Evolutionary conservation across 1,284 basidiomycete genomes (phyloP), one percentile per base, ranked within the genome.

Genomic region (Fomitopsis betulina): DNA sequence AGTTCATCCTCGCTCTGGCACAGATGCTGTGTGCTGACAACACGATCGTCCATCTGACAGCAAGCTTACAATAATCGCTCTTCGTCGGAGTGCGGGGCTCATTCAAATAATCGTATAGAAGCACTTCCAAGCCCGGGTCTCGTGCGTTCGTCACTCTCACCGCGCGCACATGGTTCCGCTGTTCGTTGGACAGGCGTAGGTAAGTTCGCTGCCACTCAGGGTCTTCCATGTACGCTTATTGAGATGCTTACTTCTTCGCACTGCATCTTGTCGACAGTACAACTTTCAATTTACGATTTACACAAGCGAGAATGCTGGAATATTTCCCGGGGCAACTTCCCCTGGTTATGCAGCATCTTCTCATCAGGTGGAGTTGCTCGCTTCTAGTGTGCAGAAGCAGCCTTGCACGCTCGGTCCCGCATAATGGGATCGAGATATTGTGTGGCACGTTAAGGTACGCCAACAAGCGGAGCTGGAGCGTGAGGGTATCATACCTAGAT

Each of bases 171-270:
- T 51, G 49, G 49, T n/a, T 19, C 12, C 49, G 32, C 49, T 32
- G 33, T 51, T 37, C 49, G 49, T 51, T 51, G 49, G 49, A 51
- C 49, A 51, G 49, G 49, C 49, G 49, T 51, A 51, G 49, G 49
- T 51, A 51, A 51, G 49, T 37, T 51, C 49, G 49, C 49, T 51
- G 35, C 35, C 45, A 32, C 33, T 35, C 49, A 51, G 49, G 49
- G 49, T 43, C 47, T 17, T 27, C 30, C 30, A 17, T 21, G 25
- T 50, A 50, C 47, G 49, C 49, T 51, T 51, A 51, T 35, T 51
- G 49, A 51, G 49, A 51, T 51, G 49, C 49, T 51, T 32, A 35
- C 49, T 15, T 51, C 7, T 32, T 35, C 32, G 49, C 49, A 6
- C 49, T 27, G 19, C 15, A 25, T 9, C 42, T 35, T 21, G 32